Percentiles rank a stretch among this genome's conserved stretches.
phyloP scores from a whole-genome alignment of 1,284 basidiomycete genomes.

The Irpex lacteus region DNA sequence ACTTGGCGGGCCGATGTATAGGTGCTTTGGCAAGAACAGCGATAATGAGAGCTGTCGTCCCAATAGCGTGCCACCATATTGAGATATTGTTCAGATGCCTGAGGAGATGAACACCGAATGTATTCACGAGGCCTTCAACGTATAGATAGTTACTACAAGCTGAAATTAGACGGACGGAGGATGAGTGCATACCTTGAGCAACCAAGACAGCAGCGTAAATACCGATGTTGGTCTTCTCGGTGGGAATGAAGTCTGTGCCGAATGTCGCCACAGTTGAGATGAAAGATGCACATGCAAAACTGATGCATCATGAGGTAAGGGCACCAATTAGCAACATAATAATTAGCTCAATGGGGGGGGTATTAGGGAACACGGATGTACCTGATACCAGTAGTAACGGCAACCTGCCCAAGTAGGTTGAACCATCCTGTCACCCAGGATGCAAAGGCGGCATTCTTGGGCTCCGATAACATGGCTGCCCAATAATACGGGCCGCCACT shows the following conservation, averaged over 20 bases:
- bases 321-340: too few species aligned
- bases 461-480: slow-evolving; percentile 67
- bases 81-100: slow-evolving; percentile 70
- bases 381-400: slow-evolving; percentile 74
- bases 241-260: slow-evolving; percentile 54
- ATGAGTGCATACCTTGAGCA: slow-evolving; percentile 42
- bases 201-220: slow-evolving; percentile 71
- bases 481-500: slow-evolving; percentile 76
- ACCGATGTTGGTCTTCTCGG: slow-evolving; percentile 59
- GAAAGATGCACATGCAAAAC: slow-evolving; percentile 69
- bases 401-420: slow-evolving; percentile 74
- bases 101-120: slow-evolving; percentile 65
- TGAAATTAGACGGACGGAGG: neutral
- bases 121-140: slow-evolving; percentile 55
- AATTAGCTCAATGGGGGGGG: neutral
- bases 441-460: slow-evolving; percentile 53
- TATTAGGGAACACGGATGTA: slow-evolving; percentile 18
- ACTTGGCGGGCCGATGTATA: slow-evolving; percentile 60
- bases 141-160: too few species aligned
- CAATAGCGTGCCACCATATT: slow-evolving; percentile 70
- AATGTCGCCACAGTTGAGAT: slow-evolving; percentile 62
- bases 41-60: slow-evolving; percentile 63
- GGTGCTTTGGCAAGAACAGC: slow-evolving; percentile 70
- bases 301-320: slow-evolving; percentile 19
- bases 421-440: slow-evolving; percentile 77